Conservation (phyloP, 495 filamentous ascomycete species). For the Hypoxylon rickii region DNA sequence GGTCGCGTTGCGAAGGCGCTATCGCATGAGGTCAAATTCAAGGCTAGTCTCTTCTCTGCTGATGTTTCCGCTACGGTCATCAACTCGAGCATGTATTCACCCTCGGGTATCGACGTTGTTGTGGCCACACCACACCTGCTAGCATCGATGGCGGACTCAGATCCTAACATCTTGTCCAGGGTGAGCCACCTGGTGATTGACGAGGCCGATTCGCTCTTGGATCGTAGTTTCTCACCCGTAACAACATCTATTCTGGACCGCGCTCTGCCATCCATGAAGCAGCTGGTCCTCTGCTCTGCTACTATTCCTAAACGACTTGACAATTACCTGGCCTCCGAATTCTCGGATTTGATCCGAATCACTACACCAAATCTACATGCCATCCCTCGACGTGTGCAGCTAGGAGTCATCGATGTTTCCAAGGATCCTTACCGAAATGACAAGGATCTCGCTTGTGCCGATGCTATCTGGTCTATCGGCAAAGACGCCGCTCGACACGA, state of each 20-base stretch:
- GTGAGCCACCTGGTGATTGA: conserved; percentile 88
- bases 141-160: conserved; percentile 77
- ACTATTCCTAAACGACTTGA: conserved; percentile 92
- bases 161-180: conserved; percentile 85
- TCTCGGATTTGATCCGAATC: conserved; percentile 80
- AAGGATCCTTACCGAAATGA: conserved; percentile 90
- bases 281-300: conserved; percentile 94
- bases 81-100: conserved; percentile 79
- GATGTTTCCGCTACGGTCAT: conserved; percentile 76
- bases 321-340: conserved; percentile 74
- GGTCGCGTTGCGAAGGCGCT: conserved; percentile 76
- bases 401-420: conserved; percentile 89
- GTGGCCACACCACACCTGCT: conserved; percentile 89
- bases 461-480: conserved; percentile 91
- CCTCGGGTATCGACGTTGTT: conserved; percentile 81
- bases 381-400: conserved; percentile 90
- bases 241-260: conserved; percentile 82
- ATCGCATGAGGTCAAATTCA: conserved; percentile 81
- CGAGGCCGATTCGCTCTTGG: conserved; percentile 93
- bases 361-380: conserved; percentile 95
- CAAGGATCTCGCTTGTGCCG: conserved; percentile 87
- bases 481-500: conserved; percentile 68
- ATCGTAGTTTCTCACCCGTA: conserved; percentile 83
- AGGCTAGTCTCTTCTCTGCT: conserved; percentile 77
- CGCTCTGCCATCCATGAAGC: conserved; percentile 73